Evolutionary conservation across 2,329 filamentous ascomycete species (phyloP).

Genomic region (Stagonosporopsis chrysanthemi): DNA sequence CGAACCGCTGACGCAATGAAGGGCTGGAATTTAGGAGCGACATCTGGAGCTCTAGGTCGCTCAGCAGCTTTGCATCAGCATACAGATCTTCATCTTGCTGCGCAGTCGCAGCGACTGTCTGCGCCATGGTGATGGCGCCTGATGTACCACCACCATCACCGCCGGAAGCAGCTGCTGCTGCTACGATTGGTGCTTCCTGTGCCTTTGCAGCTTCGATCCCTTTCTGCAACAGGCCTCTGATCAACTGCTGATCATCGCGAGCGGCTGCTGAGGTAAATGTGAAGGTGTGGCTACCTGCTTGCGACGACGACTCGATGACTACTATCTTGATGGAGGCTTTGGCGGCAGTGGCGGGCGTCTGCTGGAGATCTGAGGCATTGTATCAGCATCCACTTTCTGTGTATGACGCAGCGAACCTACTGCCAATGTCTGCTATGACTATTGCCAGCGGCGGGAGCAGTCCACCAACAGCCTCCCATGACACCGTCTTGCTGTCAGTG

Average conservation of each 20-base stretch:
- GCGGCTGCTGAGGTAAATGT: conserved; percentile 85
- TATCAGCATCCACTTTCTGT: conserved; percentile 12
- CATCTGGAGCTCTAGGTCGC: conserved; percentile 83
- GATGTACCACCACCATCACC: conserved; percentile 53
- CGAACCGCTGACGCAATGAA: conserved; percentile 80
- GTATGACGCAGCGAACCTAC: conserved; percentile 59
- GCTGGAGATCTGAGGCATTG: conserved; percentile 76
- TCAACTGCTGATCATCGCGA: conserved; percentile 80
- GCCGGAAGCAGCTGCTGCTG: conserved; percentile 35
- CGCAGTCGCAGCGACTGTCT: conserved; percentile 61
- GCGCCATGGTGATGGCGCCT: conserved; percentile 79
- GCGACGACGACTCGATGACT: conserved; percentile 68
- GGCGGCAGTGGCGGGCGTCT: conserved; percentile 84
- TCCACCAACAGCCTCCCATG: conserved; percentile 76
- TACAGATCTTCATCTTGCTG: conserved; percentile 70
- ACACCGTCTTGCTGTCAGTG: conserved; percentile 74
- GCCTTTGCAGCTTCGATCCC: conserved; percentile 76
- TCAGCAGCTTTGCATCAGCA: conserved; percentile 79
- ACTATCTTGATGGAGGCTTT: conserved; percentile 97
- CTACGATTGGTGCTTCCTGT: conserved; percentile 45
- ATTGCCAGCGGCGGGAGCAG: conserved; percentile 73
- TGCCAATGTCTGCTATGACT: conserved; percentile 78
- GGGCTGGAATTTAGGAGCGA: conserved; percentile 84
- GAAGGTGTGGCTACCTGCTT: conserved; percentile 80
- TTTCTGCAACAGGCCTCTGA: conserved; percentile 82